Evolutionary conservation across 23 red algal species (phyloP).

Genomic region (Gracilaria gracilis): DNA sequence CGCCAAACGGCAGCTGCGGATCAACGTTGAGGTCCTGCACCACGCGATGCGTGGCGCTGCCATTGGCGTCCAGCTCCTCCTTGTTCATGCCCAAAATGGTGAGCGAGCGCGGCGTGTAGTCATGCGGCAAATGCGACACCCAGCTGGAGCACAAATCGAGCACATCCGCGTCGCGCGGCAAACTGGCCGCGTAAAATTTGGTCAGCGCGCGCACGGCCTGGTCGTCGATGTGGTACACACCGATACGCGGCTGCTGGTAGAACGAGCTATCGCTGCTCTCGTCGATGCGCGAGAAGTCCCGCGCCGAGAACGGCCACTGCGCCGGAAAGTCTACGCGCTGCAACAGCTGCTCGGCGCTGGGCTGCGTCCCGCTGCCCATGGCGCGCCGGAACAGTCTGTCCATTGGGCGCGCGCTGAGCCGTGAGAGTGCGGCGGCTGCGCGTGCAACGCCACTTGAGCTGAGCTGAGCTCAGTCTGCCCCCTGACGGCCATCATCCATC

Average conservation of each 20-base stretch:
- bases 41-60: conserved; percentile 43
- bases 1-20: conserved; percentile 78
- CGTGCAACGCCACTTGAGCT: too few relatives aligned
- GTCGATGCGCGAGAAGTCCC: conserved; percentile 88
- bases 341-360: conserved; percentile 44
- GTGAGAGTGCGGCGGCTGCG: too few relatives aligned
- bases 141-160: conserved; percentile 94
- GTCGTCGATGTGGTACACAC: conserved; percentile 95
- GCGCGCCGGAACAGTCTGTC: conserved; percentile 20
- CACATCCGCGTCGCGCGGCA: conserved; percentile 65
- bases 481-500: neutral
- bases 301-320: conserved; percentile 80
- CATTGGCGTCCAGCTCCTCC: conserved; percentile 83
- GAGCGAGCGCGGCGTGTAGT: conserved; percentile 46
- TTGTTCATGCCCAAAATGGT: conserved; percentile 88
- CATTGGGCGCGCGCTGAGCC: neutral
- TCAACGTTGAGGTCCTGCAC: conserved; percentile 82
- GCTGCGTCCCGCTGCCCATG: neutral
- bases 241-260: conserved; percentile 84
- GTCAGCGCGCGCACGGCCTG: conserved; percentile 81
- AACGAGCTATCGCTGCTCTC: conserved; percentile 77
- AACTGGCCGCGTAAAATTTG: conserved; percentile 73
- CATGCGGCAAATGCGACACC: conserved; percentile 93
- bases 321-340: conserved; percentile 41
- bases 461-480: neutral